Percentiles rank a stretch among this genome's conserved stretches.
Conservation (phyloP, 2,329 filamentous ascomycete genomes). For the Dendryphion nanum region DNA sequence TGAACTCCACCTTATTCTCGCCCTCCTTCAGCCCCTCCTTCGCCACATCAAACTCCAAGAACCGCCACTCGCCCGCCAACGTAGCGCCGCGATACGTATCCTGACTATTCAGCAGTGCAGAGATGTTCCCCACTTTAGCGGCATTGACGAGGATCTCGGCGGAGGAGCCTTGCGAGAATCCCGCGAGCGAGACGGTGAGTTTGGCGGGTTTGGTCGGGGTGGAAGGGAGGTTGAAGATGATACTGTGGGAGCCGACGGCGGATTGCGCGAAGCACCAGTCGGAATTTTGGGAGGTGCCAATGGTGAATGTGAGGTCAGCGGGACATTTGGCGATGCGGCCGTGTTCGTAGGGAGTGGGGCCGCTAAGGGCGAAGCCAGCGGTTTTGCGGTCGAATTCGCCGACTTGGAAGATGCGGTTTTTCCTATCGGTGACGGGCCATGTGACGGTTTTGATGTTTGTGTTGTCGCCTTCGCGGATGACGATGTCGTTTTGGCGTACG, state of each 20-base stretch:
- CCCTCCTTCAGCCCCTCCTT: slow-evolving; percentile 29
- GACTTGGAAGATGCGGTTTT: slow-evolving; percentile 49
- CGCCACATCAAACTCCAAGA: slow-evolving; percentile 42
- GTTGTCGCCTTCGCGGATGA: slow-evolving; percentile 32
- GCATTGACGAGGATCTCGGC: slow-evolving; percentile 45
- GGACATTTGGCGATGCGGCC: slow-evolving; percentile 47
- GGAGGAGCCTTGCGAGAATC: slow-evolving; percentile 45
- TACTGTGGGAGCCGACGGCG: slow-evolving; percentile 29
- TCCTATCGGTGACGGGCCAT: slow-evolving; percentile 41
- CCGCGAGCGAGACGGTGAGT: slow-evolving; percentile 46
- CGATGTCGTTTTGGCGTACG: slow-evolving; percentile 43
- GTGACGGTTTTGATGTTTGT: slow-evolving; percentile 40
- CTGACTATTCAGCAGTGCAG: slow-evolving; percentile 43
- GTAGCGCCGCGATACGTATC: slow-evolving; percentile 50
- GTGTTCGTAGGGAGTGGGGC: slow-evolving; percentile 46
- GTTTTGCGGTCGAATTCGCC: slow-evolving; percentile 50
- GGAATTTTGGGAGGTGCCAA: slow-evolving; percentile 32
- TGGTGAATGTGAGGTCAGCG: slow-evolving; percentile 45
- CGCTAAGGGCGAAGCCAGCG: slow-evolving; percentile 44
- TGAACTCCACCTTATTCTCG: slow-evolving; percentile 38
- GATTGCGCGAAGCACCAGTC: slow-evolving; percentile 55
- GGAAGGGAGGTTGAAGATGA: slow-evolving; percentile 32
- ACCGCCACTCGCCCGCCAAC: slow-evolving; percentile 48
- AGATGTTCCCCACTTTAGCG: slow-evolving; percentile 41
- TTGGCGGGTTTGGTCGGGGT: slow-evolving; percentile 22